phyloP scores from a whole-genome alignment of 106 monocot genomes.

The Dendrobium catenatum region DNA sequence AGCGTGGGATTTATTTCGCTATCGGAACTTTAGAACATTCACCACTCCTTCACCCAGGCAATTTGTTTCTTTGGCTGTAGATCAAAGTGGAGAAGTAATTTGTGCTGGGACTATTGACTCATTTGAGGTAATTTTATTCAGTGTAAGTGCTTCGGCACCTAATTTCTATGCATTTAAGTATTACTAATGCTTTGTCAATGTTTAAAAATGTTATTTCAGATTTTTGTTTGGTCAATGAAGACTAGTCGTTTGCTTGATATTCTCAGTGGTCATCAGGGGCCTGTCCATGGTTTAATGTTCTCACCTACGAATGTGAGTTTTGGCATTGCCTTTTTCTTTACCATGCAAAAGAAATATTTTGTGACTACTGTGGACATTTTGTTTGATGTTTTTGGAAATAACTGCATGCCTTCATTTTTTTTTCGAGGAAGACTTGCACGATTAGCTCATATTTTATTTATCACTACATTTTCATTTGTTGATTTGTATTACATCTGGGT shows the following conservation, averaged over 20 bases:
- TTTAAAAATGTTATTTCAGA: conserved; percentile 32
- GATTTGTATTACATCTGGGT: background rate
- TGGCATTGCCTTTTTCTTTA: background rate
- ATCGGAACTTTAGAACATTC: conserved; percentile 92
- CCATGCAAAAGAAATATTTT: background rate
- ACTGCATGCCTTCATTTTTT: background rate
- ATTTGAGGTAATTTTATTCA: conserved; percentile 68
- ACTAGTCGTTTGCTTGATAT: conserved; percentile 87
- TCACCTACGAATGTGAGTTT: conserved; percentile 84
- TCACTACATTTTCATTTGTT: background rate
- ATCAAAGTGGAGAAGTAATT: conserved; percentile 92
- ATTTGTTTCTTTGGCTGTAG: conserved; percentile 88
- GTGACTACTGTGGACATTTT: background rate
- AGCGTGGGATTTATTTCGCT: conserved; percentile 97
- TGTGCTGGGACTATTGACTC: conserved; percentile 98
- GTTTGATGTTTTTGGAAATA: background rate
- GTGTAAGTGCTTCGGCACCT: background rate
- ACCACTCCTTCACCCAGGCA: conserved; percentile 88
- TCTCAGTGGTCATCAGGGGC: conserved; percentile 91
- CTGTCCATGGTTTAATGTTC: conserved; percentile 97
- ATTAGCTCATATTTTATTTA: background rate
- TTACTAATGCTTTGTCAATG: background rate
- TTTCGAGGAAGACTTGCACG: background rate
- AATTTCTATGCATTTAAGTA: background rate
- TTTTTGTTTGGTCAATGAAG: conserved; percentile 99